Conservation (phyloP, 352 stramenopile genomes). For the Pythium coloratum region DNA sequence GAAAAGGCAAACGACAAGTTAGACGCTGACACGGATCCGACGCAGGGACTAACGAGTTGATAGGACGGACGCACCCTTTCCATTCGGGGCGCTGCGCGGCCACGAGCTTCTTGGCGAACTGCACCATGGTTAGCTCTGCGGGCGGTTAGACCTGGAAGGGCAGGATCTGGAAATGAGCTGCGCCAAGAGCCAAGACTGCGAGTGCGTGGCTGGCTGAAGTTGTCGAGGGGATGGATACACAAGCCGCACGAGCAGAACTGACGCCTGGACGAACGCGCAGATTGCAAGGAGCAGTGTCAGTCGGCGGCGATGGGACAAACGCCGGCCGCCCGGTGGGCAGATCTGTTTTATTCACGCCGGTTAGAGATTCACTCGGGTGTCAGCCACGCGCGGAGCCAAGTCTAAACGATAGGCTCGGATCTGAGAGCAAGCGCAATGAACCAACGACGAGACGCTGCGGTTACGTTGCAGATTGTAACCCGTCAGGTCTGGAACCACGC, state of each 20-base stretch:
- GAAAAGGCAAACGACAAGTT: background rate
- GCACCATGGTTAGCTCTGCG: conserved; percentile 46
- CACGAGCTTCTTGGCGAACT: conserved; percentile 83
- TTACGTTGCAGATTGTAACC: background rate
- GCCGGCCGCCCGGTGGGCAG: background rate
- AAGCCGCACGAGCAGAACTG: too few relatives aligned
- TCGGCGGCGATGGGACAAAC: background rate
- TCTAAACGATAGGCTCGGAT: conserved; percentile 8
- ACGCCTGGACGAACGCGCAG: background rate
- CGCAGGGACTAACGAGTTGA: background rate
- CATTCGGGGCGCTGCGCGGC: conserved; percentile 72
- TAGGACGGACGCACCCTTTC: conserved; percentile 45
- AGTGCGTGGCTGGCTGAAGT: conserved; percentile 1
- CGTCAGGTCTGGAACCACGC: background rate
- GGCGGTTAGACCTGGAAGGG: background rate
- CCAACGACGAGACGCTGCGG: conserved; percentile 1
- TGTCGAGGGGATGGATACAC: background rate
- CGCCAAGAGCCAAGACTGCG: background rate
- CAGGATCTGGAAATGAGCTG: background rate
- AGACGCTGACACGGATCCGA: background rate
- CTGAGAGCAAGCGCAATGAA: background rate
- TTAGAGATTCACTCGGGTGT: conserved; percentile 17
- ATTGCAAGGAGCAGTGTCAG: too few relatives aligned
- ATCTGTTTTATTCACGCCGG: conserved; percentile 6
- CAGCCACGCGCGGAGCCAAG: background rate